Base-by-base conservation (phyloP, 2,329 filamentous ascomycete genomes). In the Hymenoscyphus salicellus region DNA sequence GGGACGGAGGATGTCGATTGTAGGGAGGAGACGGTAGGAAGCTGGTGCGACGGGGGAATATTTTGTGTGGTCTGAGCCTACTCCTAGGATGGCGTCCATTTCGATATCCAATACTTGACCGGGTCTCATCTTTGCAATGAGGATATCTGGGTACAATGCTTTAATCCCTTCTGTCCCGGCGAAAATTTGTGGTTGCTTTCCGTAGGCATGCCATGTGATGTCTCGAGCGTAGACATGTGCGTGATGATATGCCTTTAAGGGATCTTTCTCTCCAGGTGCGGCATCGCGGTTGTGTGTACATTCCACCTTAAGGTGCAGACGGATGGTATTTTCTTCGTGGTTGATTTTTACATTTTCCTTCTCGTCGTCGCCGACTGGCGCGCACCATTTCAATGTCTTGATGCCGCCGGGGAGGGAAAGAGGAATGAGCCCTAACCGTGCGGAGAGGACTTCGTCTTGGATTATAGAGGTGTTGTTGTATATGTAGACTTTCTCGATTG, bases 401-500 rank as follows among this genome's bases (percentile, higher is more conserved):
- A 91, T 93, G 63, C 90, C 84, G 69, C 88, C 86, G 66, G 87
- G 86, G 70, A 92, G 95, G 69, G 89, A 90, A 71, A 99, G 89
- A 20, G 96, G 95, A 62, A 99, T 90, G 56, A 99, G 86, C 65
- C 95, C 95, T 36, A 99, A 83, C 55, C 95, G 86, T 77, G 95
- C 91, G 17, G 93, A 89, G 60, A 99, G 88, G 4, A 99, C 94
- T 81, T 99, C 95, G 76, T 99, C 95, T 77, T 98, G 94, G 74
- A 99, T 95, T 41, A 99, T 93, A 5, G 92, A 97, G 60, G 94
- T 98, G 82, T 99, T 99, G 82, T 97, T 96, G 76, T 92, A 86
- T 69, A 98, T 88, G 80, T 90, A 99, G 76, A 96, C 92, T 68
- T 88, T 89, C 82, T 99, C 95, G 74, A 99, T 93, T 71, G 96